phyloP scores from a whole-genome alignment of 306 rosid species.

The Dalbergia oliveri region DNA sequence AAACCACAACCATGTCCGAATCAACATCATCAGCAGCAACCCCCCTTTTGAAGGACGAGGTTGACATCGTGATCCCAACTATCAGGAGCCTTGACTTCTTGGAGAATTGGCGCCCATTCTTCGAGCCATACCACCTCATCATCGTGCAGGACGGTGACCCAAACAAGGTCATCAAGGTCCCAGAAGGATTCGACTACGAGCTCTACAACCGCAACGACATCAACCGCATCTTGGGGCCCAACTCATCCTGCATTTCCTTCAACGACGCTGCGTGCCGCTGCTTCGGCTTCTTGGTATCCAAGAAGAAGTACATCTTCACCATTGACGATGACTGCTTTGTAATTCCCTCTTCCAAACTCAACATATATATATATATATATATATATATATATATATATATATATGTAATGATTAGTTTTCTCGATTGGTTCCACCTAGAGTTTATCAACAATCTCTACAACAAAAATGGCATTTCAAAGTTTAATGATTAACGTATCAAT shows the following conservation, averaged over 20 bases:
- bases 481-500: too few relatives aligned
- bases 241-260: conserved; percentile 80
- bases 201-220: conserved; percentile 74
- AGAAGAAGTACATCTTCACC: conserved; percentile 85
- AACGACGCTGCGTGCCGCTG: conserved; percentile 91
- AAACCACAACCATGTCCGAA: conserved; percentile 33
- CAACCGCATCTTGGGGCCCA: conserved; percentile 67
- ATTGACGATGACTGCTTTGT: conserved; percentile 94
- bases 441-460: too few relatives aligned
- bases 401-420: too few relatives aligned
- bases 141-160: conserved; percentile 95
- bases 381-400: too few relatives aligned
- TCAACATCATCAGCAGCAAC: conserved; percentile 2
- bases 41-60: conserved; percentile 68
- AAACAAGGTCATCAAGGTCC: conserved; percentile 66
- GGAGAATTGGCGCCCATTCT: conserved; percentile 85
- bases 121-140: conserved; percentile 75
- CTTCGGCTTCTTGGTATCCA: conserved; percentile 77
- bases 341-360: conserved; percentile 21
- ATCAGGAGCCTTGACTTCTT: conserved; percentile 81
- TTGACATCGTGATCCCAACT: conserved; percentile 88
- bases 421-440: too few relatives aligned
- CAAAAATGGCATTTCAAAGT: too few relatives aligned
- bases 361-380: too few relatives aligned
- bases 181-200: conserved; percentile 73